Conservation (phyloP, 108 stramenopile genomes). For the Hondaea fermentalgiana region DNA sequence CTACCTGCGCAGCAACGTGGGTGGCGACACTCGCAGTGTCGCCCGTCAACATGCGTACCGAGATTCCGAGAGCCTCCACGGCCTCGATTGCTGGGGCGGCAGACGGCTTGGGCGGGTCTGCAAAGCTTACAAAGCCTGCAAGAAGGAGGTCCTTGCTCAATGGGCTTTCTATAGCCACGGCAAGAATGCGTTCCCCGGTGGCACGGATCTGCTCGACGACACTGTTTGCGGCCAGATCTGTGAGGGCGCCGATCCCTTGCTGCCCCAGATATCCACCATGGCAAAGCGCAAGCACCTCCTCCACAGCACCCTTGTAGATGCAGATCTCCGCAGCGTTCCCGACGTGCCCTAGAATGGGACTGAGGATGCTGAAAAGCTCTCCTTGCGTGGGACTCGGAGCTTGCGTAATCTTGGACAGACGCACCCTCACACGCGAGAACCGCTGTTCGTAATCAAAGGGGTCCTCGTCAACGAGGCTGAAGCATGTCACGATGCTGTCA, state of each 20-base stretch:
- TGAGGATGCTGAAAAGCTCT: too few relatives aligned
- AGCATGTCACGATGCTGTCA: background rate
- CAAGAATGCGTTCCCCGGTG: background rate
- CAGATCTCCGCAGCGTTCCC: background rate
- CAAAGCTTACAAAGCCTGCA: background rate
- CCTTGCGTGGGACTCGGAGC: background rate
- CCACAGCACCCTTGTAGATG: slow-evolving; percentile 14
- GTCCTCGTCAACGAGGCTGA: background rate
- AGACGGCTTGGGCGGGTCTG: background rate
- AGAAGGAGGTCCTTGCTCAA: background rate
- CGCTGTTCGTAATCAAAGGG: slow-evolving; percentile 2
- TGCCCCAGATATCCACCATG: background rate
- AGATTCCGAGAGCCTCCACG: background rate
- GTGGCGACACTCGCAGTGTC: background rate
- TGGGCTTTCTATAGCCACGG: background rate
- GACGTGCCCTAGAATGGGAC: too few relatives aligned
- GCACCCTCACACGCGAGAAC: background rate
- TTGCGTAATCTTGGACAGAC: background rate
- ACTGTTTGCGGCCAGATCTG: background rate
- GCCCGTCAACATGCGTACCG: background rate
- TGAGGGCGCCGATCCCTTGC: background rate
- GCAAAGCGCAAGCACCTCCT: background rate
- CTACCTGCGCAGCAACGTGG: background rate
- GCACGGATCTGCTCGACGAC: background rate
- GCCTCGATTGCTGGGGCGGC: background rate